Base-by-base conservation (phyloP, 139 green algal genomes). In the Volvox reticuliferus region DNA sequence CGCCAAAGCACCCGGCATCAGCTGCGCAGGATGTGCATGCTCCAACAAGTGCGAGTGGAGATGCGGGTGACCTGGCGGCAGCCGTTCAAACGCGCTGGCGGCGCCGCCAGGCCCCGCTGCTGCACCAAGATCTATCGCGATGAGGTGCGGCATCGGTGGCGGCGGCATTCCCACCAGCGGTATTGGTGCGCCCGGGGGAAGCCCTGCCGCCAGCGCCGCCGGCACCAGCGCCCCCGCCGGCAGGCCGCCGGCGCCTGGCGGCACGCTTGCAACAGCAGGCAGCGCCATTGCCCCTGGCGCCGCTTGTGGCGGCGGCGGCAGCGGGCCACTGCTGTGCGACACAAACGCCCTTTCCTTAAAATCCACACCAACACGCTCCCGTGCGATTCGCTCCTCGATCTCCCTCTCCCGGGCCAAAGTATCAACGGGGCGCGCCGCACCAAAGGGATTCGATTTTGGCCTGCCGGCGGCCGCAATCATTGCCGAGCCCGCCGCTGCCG, bases 401-500 rank as follows among this genome's bases (percentile, higher is more conserved):
- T 93, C 90, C 18, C 68, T 44, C 63, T 91, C 71, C 65, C 77
- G 78, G 12, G 90, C 63, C 19, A 89, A 67, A 12, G 91, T 93
- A 33, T 93, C 91, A 37, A 93, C 91, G 14, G 91, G 91, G 3
- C 69, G 67, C 2, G 91, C 91, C 1, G 63, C 69, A 44, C 91
- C 91, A 87, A 93, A 93, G 26, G 91, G 91, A 50, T 93, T 91
- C 24, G 76, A 89, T 61, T 89, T 89, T 18, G 90, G 79, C 67
- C 87, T 89, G 67, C 77, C 30, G 33, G 90, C 50, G 26, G 73
- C 80, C 0, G 79, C n/a, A n/a, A n/a, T n/a, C n/a, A n/a, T n/a
- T n/a, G n/a, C n/a, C n/a, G n/a, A n/a, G n/a, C n/a, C n/a, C n/a
- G n/a, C n/a, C n/a, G n/a, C n/a, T n/a, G n/a, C 12, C 16, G 73